phyloP scores from a whole-genome alignment of 768 basidiomycete genomes.

The Lactifluus pinguis region DNA sequence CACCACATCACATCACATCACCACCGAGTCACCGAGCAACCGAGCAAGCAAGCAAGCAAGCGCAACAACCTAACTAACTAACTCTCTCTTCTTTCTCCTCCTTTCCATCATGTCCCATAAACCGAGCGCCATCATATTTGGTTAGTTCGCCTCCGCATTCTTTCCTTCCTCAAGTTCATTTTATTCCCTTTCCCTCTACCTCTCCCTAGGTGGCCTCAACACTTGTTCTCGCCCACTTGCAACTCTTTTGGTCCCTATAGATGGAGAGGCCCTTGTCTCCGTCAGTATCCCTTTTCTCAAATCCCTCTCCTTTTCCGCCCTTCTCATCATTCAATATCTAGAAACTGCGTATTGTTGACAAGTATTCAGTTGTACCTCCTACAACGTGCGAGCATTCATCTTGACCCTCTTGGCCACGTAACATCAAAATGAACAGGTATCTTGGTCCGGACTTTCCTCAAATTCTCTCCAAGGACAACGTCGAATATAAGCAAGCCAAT shows the following conservation, averaged over 20 bases:
- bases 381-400: slow-evolving; percentile 46
- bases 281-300: slow-evolving; percentile 34
- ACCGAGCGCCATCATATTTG: slow-evolving; percentile 70
- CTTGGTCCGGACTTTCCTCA: slow-evolving; percentile 68
- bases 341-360: slow-evolving; percentile 67
- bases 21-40: background rate
- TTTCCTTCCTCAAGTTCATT: slow-evolving; percentile 1
- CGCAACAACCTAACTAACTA: background rate
- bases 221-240: slow-evolving; percentile 70
- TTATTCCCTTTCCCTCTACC: background rate
- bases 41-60: background rate
- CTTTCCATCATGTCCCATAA: slow-evolving; percentile 32
- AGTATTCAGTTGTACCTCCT: slow-evolving; percentile 62
- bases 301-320: slow-evolving; percentile 8
- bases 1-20: background rate
- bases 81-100: background rate
- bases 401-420: slow-evolving; percentile 5
- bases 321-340: slow-evolving; percentile 24
- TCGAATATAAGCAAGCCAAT: slow-evolving; percentile 79
- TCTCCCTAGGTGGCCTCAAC: slow-evolving; percentile 61
- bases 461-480: slow-evolving; percentile 53
- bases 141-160: slow-evolving; percentile 32
- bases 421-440: slow-evolving; percentile 40
- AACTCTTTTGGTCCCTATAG: slow-evolving; percentile 52
- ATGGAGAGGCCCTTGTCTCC: slow-evolving; percentile 62